Conservation (phyloP, 345 rosid genomes). For the Geranium brycei region DNA sequence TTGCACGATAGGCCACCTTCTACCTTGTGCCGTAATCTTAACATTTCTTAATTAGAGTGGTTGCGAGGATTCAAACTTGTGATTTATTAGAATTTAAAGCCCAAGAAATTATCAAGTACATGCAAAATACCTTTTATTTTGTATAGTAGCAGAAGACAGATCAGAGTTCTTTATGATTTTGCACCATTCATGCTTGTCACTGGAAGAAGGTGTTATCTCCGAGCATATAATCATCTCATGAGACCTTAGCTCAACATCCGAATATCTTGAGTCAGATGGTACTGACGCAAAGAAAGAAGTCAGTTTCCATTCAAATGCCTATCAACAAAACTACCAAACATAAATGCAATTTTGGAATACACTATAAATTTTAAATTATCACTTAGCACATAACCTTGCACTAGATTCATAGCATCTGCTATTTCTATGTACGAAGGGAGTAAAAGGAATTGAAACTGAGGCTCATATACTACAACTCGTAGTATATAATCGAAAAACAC, state of each 20-base stretch:
- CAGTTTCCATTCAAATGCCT: not conserved
- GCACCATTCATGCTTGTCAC: conserved; percentile 62
- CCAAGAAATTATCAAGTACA: too few species aligned
- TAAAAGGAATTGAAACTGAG: too few species aligned
- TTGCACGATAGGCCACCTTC: too few species aligned
- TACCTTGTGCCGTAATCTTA: too few species aligned
- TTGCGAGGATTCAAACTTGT: too few species aligned
- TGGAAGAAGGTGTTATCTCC: conserved; percentile 32
- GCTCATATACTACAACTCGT: too few species aligned
- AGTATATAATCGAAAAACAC: too few species aligned
- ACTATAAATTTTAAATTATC: not conserved
- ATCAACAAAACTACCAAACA: not conserved
- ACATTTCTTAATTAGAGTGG: too few species aligned
- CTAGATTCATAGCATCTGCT: too few species aligned
- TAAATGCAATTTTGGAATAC: not conserved
- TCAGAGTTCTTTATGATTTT: conserved; percentile 50
- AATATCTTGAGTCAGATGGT: conserved; percentile 43
- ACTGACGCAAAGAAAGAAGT: conserved; percentile 30
- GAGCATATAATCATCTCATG: conserved; percentile 48
- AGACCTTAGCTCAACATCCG: conserved; percentile 53
- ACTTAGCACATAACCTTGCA: too few species aligned
- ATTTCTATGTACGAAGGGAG: too few species aligned
- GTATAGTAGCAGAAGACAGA: conserved; percentile 44
- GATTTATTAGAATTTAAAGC: too few species aligned
- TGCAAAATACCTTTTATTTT: conserved; percentile 44